Percentiles rank a stretch among this genome's conserved stretches.
Evolutionary conservation across 2,329 filamentous ascomycete species (phyloP).

Genomic region (Paracoccidioides lutzii): DNA sequence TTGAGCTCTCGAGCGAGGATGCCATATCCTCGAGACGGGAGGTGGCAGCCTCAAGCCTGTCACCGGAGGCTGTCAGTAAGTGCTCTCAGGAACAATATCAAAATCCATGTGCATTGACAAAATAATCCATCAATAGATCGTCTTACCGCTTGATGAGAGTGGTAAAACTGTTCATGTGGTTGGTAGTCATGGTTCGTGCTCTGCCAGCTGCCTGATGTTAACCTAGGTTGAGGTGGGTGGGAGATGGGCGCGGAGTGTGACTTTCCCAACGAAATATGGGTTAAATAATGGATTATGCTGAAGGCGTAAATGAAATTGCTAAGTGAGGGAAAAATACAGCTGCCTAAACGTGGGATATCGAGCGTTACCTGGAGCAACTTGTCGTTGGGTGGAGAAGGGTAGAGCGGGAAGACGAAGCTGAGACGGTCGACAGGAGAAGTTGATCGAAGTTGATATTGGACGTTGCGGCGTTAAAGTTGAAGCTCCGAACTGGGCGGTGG

Average conservation of each 20-base stretch:
- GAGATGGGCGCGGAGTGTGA: no score
- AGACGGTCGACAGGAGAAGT: neutral
- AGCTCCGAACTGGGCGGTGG: neutral
- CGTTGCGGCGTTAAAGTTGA: neutral
- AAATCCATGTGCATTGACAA: neutral
- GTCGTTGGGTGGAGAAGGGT: neutral
- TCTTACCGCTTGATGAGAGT: conserved; percentile 94
- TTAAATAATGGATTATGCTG: neutral
- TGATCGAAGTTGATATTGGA: neutral
- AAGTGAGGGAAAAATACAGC: neutral
- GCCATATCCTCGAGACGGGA: conserved; percentile 94
- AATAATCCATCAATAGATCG: conserved; percentile 10
- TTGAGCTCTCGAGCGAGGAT: conserved; percentile 48
- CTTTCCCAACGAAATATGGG: neutral
- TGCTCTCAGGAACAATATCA: conserved; percentile 32
- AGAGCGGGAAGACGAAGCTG: neutral
- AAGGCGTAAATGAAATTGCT: neutral
- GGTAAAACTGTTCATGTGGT: conserved; percentile 87
- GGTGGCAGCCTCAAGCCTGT: conserved; percentile 89
- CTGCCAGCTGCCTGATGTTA: neutral
- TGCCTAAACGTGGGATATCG: neutral
- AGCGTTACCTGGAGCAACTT: neutral
- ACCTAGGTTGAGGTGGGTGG: neutral
- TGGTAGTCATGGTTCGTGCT: conserved; percentile 46
- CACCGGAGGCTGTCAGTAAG: conserved; percentile 22